Evolutionary conservation across 2,329 filamentous ascomycete species (phyloP).

Genomic region (Sclerotinia borealis): DNA sequence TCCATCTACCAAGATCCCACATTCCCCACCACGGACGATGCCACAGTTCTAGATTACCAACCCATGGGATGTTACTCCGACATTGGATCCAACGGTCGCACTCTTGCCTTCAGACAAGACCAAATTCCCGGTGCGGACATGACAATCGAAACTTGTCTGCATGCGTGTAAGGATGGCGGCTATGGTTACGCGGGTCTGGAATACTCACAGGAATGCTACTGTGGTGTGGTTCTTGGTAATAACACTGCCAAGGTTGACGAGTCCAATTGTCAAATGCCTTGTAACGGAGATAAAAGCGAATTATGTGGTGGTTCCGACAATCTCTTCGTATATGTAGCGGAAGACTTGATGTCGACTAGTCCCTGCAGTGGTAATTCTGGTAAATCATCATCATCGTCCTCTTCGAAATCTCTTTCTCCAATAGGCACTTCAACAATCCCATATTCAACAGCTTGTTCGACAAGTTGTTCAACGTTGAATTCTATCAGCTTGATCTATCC

Average conservation of each 20-base stretch:
- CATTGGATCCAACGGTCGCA: slow-evolving; percentile 25
- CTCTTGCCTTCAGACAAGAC: slow-evolving; percentile 31
- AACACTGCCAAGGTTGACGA: slow-evolving; percentile 22
- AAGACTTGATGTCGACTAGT: slow-evolving; percentile 44
- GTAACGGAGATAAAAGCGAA: slow-evolving; percentile 32
- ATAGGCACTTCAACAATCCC: too few species aligned
- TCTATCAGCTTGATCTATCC: too few species aligned
- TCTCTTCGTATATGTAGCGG: slow-evolving; percentile 39
- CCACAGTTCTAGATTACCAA: slow-evolving; percentile 28
- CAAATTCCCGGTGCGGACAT: slow-evolving; percentile 29
- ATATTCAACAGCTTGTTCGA: slow-evolving; percentile 10
- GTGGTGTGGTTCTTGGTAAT: slow-evolving; percentile 34
- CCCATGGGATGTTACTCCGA: slow-evolving; percentile 39
- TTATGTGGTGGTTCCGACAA: slow-evolving; percentile 33
- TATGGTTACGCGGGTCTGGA: slow-evolving; percentile 37
- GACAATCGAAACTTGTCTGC: slow-evolving; percentile 34
- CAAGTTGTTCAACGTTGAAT: not conserved
- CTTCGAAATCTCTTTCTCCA: slow-evolving; percentile 3
- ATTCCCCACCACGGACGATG: slow-evolving; percentile 28
- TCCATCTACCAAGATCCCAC: slow-evolving; percentile 34
- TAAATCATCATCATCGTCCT: slow-evolving; percentile 12
- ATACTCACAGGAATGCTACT: slow-evolving; percentile 38
- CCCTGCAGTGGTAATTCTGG: slow-evolving; percentile 35
- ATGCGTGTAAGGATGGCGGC: slow-evolving; percentile 33
- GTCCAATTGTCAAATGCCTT: slow-evolving; percentile 20